These are phyloP conservation scores for Verticillium isaacii DNA, from an alignment of 2,329 filamentous ascomycete genomes.

Conservation along the genomic window DNA sequence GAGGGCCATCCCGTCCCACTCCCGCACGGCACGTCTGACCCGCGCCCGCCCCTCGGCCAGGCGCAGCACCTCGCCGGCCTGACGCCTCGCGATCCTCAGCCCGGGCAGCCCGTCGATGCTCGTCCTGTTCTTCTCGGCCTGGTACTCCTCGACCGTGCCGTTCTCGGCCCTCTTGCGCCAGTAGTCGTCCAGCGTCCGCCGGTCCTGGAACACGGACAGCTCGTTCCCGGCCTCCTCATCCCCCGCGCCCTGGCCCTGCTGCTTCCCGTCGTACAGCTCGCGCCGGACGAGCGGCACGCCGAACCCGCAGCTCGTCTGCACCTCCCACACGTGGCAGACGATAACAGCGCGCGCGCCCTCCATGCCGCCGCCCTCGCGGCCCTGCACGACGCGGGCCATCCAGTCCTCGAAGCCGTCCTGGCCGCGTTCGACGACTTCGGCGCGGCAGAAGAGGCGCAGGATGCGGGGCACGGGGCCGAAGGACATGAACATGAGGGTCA, in stretches of 20 bases:
- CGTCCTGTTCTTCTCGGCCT: conserved; percentile 45
- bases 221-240: conserved; percentile 18
- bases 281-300: conserved; percentile 52
- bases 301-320: conserved; percentile 64
- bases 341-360: conserved; percentile 56
- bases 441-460: conserved; percentile 58
- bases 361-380: conserved; percentile 21
- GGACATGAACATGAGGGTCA: conserved; percentile 70
- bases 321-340: conserved; percentile 56
- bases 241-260: conserved; percentile 1
- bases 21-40: neutral
- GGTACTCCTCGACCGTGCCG: conserved; percentile 50
- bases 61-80: conserved; percentile 41
- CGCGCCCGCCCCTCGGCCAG: conserved; percentile 28
- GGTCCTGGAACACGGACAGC: conserved; percentile 42
- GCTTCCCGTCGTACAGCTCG: conserved; percentile 27
- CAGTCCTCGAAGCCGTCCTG: conserved; percentile 40
- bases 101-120: conserved; percentile 59
- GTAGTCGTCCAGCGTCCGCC: conserved; percentile 51
- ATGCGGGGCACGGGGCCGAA: conserved; percentile 58
- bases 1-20: conserved; percentile 11
- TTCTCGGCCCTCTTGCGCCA: conserved; percentile 41
- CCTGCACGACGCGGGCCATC: conserved; percentile 38
- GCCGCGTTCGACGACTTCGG: conserved; percentile 56
- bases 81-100: conserved; percentile 45